These are phyloP conservation scores for Biancaea sappan DNA, from an alignment of 306 rosid species.

Conservation along the genomic window DNA sequence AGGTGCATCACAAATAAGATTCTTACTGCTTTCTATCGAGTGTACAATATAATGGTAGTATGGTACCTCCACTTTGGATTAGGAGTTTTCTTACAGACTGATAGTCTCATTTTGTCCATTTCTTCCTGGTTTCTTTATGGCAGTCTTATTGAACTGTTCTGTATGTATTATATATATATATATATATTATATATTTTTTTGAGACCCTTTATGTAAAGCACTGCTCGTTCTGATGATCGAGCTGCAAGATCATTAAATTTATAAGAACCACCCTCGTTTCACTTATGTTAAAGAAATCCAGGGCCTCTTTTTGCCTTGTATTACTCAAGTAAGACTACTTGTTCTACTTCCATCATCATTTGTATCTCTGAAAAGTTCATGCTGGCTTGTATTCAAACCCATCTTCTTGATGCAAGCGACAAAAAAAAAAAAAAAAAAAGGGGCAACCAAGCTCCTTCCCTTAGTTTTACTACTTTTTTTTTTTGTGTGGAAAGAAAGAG, in stretches of 20 bases:
- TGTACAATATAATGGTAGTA: conserved; percentile 23
- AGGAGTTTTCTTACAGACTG: conserved; percentile 25
- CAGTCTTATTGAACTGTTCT: conserved; percentile 25
- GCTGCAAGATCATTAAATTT: conserved; percentile 28
- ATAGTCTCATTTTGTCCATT: conserved; percentile 35
- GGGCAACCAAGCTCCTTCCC: no score
- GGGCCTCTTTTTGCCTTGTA: neutral
- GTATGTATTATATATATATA: conserved; percentile 46
- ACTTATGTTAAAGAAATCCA: neutral
- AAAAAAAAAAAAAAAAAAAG: no score
- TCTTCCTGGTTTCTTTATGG: conserved; percentile 30
- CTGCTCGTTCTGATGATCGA: neutral
- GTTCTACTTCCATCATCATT: neutral
- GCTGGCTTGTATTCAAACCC: neutral
- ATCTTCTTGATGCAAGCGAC: no score
- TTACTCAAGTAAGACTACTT: neutral
- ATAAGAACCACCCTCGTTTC: conserved; percentile 23
- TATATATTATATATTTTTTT: no score
- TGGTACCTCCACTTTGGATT: conserved; percentile 25
- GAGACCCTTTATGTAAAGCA: conserved; percentile 16
- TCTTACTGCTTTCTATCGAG: conserved; percentile 24
- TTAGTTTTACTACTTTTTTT: no score
- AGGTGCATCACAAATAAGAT: conserved; percentile 26
- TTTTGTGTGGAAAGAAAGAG: no score
- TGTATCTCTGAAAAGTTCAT: neutral